Percentiles rank a stretch among this genome's conserved stretches.
These are phyloP conservation scores for Simplicillium aogashimaense DNA, from an alignment of 2,329 filamentous ascomycete species.

Conservation along the genomic window DNA sequence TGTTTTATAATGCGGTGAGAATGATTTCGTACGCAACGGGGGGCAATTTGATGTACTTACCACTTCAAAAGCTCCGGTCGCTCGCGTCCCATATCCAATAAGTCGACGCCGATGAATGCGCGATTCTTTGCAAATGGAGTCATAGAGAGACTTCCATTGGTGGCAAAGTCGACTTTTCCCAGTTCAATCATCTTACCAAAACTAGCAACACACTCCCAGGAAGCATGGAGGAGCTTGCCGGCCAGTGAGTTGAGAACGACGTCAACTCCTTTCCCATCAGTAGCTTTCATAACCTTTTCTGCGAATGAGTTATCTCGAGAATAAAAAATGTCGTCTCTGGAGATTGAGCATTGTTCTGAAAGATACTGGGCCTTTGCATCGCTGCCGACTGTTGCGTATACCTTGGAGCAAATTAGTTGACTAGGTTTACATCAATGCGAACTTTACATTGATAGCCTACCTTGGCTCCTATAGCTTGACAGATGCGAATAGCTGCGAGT, in stretches of 20 bases:
- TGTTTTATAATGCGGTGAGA: too few relatives aligned
- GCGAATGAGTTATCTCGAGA: conserved; percentile 4
- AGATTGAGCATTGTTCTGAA: background rate
- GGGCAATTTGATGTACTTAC: too few relatives aligned
- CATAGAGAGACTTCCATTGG: conserved; percentile 20
- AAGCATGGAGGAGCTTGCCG: conserved; percentile 12
- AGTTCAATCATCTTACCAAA: conserved; percentile 23
- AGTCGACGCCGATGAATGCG: conserved; percentile 2
- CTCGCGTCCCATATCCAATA: background rate
- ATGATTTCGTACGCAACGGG: too few relatives aligned
- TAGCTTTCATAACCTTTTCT: conserved; percentile 10
- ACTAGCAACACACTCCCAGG: conserved; percentile 16
- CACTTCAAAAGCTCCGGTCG: too few relatives aligned
- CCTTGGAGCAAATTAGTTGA: too few relatives aligned
- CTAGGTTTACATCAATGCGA: too few relatives aligned
- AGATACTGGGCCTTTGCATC: background rate
- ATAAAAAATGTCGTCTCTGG: conserved; percentile 4
- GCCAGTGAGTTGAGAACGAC: conserved; percentile 17
- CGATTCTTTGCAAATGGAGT: conserved; percentile 1
- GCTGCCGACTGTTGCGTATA: background rate
- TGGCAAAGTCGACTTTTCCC: conserved; percentile 14
- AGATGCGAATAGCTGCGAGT: background rate
- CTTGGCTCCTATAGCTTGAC: background rate
- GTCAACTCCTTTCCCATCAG: conserved; percentile 15
- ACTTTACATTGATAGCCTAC: too few relatives aligned